A percentile compares a stretch with the other conserved stretches of the same genome.
These are phyloP conservation scores for Selenicereus undatus DNA, from an alignment of 148 eudicot genomes.

Conservation along the genomic window DNA sequence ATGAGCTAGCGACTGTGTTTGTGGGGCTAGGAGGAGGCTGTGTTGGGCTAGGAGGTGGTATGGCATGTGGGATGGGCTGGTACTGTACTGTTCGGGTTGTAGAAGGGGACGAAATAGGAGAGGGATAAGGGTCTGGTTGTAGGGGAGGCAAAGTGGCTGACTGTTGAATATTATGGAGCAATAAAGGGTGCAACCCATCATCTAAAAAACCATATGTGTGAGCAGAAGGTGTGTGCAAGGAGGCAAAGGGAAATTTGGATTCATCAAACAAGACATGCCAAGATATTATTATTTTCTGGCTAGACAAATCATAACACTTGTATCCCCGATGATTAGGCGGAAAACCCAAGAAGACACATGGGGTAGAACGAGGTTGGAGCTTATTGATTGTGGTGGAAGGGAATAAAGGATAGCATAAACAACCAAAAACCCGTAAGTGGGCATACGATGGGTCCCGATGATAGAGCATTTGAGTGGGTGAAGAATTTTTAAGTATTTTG, in stretches of 20 bases:
- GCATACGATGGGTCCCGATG: neutral
- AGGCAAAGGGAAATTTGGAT: neutral
- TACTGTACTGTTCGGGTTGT: too few relatives aligned
- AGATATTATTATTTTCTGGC: neutral
- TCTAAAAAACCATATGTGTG: neutral
- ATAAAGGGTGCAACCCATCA: neutral
- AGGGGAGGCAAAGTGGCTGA: neutral
- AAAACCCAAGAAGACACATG: neutral
- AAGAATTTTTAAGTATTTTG: neutral
- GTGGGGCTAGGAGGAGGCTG: neutral
- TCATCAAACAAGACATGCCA: neutral
- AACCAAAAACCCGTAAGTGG: neutral
- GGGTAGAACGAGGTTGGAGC: neutral
- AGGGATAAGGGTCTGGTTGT: too few relatives aligned
- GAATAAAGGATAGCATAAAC: neutral
- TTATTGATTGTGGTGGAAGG: neutral
- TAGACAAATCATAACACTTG: neutral
- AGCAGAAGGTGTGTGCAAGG: neutral
- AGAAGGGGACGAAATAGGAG: too few relatives aligned
- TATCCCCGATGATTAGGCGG: neutral
- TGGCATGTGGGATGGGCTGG: too few relatives aligned
- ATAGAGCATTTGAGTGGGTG: neutral
- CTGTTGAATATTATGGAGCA: too few relatives aligned
- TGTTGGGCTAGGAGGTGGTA: neutral
- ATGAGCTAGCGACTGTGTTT: neutral